Base-by-base conservation (phyloP, 495 filamentous ascomycete species). In the Xylaria curta region DNA sequence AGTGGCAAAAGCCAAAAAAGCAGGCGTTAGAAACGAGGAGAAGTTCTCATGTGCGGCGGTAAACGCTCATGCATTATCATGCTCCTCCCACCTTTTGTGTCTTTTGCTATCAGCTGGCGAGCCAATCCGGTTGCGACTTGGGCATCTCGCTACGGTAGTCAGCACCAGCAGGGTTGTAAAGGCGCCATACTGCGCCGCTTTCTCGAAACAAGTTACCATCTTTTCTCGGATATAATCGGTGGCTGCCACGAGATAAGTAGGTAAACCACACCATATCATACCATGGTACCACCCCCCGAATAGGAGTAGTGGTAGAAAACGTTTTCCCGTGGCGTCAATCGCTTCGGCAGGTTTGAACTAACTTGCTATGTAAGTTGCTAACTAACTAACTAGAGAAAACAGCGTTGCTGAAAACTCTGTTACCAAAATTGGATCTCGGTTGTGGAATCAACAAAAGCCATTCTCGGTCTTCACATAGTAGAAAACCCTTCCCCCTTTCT, bases 251-350 rank as follows among this genome's bases (percentile, higher is more conserved):
- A 60, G 51, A 68, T 44, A 68, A 47, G 59, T 53, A 60, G 51
- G 59, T 44, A 68, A 47, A 68, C 66, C 66, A 59, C 66, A 59
- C 53, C 66, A 68, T 33, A 26, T 60, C 53, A 68, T 59, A 33
- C 53, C 66, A 68, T 28, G 49, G 65, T 44, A 56, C 49, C 65
- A 44, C 51, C 9, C 9, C 49, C 44, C 44, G 36, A 49, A 28
- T 10, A 12, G 42, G 44, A 49, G 42, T 65, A 47, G 24, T 19
- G 0, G 24, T 42, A 28, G 6, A 63, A 63, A 28, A 15, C 24
- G 60, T 26, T 63, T 63, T 31, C 13, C 21, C 21, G 60, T 63
- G 60, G 60, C 60, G 38, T 59, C 17, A 36, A 59, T 13, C 19
- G 56, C 56, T 59, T n/a, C 28, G 17, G 17, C 58, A 60, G n/a